Conservation (phyloP, 1,284 basidiomycete genomes). For the Pascua guehoae region DNA sequence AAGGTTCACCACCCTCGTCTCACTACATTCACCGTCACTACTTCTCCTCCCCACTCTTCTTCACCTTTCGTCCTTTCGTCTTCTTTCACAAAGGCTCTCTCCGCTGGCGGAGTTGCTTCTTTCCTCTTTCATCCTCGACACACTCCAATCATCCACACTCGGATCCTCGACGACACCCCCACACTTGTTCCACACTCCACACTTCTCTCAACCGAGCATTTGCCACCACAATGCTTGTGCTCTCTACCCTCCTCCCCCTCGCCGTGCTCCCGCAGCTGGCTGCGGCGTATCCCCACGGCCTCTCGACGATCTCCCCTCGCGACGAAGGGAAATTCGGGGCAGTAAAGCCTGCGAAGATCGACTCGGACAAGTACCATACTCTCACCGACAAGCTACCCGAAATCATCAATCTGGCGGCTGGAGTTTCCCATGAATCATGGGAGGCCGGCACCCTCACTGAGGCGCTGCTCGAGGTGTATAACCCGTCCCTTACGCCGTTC, state of each 20-base stretch:
- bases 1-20: too few species aligned
- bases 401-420: constrained; percentile 22
- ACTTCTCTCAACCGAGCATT: background rate
- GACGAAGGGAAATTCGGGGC: constrained; percentile 2
- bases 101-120: too few species aligned
- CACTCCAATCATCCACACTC: too few species aligned
- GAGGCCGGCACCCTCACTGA: constrained; percentile 30
- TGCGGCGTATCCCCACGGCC: background rate
- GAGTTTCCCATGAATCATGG: constrained; percentile 29
- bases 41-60: too few species aligned
- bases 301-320: background rate
- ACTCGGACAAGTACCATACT: constrained; percentile 9
- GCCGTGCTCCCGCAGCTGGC: constrained; percentile 10
- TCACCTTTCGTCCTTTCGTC: too few species aligned
- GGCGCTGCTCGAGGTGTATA: constrained; percentile 30
- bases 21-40: too few species aligned
- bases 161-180: too few species aligned
- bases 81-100: too few species aligned
- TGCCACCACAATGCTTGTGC: background rate
- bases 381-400: constrained; percentile 17
- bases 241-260: background rate
- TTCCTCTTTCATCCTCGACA: too few species aligned
- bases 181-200: too few species aligned
- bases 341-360: constrained; percentile 12
- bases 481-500: constrained; percentile 25